Conservation (phyloP, 257 asterid species). For the Penstemon eatonii region DNA sequence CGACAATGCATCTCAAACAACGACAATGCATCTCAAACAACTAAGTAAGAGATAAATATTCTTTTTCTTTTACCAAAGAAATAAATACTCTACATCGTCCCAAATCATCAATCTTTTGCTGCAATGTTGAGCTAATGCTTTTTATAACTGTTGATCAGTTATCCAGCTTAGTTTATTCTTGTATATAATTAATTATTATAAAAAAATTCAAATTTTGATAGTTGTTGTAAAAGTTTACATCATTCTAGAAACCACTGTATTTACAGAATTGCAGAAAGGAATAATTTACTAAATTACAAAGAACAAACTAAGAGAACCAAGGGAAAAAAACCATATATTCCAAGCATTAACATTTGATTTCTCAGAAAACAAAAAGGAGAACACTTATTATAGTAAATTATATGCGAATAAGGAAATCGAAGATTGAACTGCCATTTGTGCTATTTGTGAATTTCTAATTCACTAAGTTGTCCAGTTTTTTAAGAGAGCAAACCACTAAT, state of each 20-base stretch:
- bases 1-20: constrained; percentile 4
- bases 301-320: background rate
- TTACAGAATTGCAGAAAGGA: background rate
- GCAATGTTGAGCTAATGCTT: too few species aligned
- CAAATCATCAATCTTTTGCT: too few species aligned
- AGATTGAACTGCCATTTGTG: constrained; percentile 4
- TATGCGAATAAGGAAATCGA: background rate
- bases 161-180: too few species aligned
- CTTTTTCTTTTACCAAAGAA: too few species aligned
- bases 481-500: constrained; percentile 5
- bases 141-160: too few species aligned
- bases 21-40: constrained; percentile 3
- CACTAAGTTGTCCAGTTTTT: background rate
- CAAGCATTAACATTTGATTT: background rate
- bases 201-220: too few species aligned
- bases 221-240: too few species aligned
- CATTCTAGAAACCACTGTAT: too few species aligned
- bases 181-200: too few species aligned
- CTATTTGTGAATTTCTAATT: background rate
- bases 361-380: background rate
- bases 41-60: too few species aligned
- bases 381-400: background rate
- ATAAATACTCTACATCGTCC: too few species aligned
- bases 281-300: background rate
- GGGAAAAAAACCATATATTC: background rate